Evolutionary conservation across 164 flowering plant species (phyloP).

Genomic region (Santalum album): DNA sequence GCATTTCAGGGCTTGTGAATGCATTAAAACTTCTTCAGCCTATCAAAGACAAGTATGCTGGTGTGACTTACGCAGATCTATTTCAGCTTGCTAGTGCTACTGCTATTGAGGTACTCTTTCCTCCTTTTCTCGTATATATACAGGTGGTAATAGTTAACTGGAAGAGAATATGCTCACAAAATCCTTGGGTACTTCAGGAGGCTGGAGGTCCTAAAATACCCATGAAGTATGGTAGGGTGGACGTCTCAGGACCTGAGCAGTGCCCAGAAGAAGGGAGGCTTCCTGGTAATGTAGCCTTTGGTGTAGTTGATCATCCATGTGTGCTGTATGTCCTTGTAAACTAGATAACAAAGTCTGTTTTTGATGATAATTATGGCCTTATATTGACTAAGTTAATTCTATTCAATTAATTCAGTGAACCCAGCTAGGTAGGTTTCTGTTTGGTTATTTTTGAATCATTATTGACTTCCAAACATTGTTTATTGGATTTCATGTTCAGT

Average conservation of each 20-base stretch:
- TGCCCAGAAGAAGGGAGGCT: slow-evolving; percentile 96
- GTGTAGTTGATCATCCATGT: too few species aligned
- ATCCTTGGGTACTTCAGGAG: slow-evolving; percentile 45
- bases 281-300: slow-evolving; percentile 56
- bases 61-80: slow-evolving; percentile 81
- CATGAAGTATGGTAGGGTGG: slow-evolving; percentile 95
- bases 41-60: slow-evolving; percentile 82
- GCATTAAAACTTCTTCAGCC: slow-evolving; percentile 87
- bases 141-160: background rate
- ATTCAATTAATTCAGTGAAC: too few species aligned
- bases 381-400: too few species aligned
- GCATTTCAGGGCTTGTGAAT: slow-evolving; percentile 75
- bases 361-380: too few species aligned
- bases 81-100: slow-evolving; percentile 98
- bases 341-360: too few species aligned
- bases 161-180: background rate
- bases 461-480: too few species aligned
- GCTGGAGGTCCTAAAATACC: slow-evolving; percentile 97
- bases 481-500: too few species aligned
- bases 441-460: too few species aligned
- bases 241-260: slow-evolving; percentile 66
- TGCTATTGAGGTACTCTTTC: slow-evolving; percentile 72
- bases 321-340: too few species aligned
- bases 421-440: too few species aligned
- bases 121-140: slow-evolving; percentile 1